Evolutionary conservation across 441 rosid genomes (phyloP), one percentile per base, ranked within the genome.

Genomic region (Breynia disticha): DNA sequence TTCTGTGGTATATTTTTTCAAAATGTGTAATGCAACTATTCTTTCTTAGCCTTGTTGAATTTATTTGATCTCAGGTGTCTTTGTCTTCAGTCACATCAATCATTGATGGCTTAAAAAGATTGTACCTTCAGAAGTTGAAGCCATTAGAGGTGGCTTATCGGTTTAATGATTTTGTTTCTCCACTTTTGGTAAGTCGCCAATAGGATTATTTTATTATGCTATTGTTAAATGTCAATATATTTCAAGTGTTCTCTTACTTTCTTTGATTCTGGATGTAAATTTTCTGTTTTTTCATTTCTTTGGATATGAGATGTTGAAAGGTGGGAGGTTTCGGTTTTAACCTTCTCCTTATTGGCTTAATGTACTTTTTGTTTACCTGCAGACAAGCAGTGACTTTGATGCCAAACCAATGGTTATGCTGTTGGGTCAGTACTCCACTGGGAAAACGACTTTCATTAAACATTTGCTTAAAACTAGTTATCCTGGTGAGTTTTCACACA

Each of bases 401-500:
- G 96, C 97, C n/a, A 93, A 81, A 63, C 99, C 99, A 35, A 93
- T 89, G 96, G 99, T 89, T 53, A 86, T 86, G 99, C 90, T 89
- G 60, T 74, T 89, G 79, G 99, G 97, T 64, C 99, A 93, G 55
- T 84, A 93, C 67, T 93, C 99, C 53, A 93, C 99, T 52, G 97
- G 99, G 24, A 93, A 93, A 76, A 89, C 99, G 56, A 89, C 99
- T 51, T 89, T 89, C 70, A 89, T 93, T 60, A 86, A 89, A 73
- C 99, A 93, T 80, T 70, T 89, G 73, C 97, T 93, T 46, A 79
- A 69, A 71, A 48, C 70, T 69, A 72, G 75, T 67, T 93, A 89
- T 76, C 99, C 97, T 60, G 99, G 98, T 71, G 71, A 70, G 65
- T 59, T 48, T 53, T 62, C 49, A 38, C 32, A 56, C 42, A 11